Base-by-base conservation (phyloP, 75 land plant species). In the Pseudotsuga menziesii region DNA sequence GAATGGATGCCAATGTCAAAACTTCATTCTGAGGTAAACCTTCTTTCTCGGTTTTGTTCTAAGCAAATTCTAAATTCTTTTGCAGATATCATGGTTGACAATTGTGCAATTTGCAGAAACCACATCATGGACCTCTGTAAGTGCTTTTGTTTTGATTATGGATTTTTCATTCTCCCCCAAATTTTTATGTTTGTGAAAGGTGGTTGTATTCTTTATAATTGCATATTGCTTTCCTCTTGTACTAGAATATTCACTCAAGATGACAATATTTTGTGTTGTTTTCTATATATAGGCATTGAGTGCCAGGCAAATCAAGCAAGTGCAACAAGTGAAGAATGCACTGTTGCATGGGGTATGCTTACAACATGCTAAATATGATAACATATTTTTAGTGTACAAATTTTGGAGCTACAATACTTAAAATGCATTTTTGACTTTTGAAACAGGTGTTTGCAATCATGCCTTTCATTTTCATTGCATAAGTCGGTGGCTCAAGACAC, bases 301-400 rank as follows among this genome's bases (percentile, higher is more conserved):
- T 97, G 99, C 73, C 99, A 97, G 72, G 99, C 99, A 0, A 97
- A 97, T 86, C 99, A 97, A 77, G 99, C 99, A 9, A 97, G 99
- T 66, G 98, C 98, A n/a, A 97, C 99, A 2, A 97, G 99, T 61
- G 99, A 97, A 80, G 99, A 97, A 82, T 97, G 99, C 85, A 97
- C 99, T 7, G 99, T 97, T 73, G 99, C 99, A 78, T 97, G 99
- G 99, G 99, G 99, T 97, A 87, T 58, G 90, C n/a, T 57, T 19
- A 17, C 14, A 48, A 55, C 32, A 29, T 29, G 32, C 1, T 29
- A 29, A 29, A 29, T 29, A 29, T 29, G 32, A 29, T 29, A 29
- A 29, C 0, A 29, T 29, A 29, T 29, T 29, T 29, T 29, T 29
- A 29, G 32, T 29, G 32, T 29, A 29, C 32, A 29, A 29, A 29